Evolutionary conservation across 1,139 yeast genomes (phyloP).

Genomic region (Hemisphaericaspora xylanilytica): DNA sequence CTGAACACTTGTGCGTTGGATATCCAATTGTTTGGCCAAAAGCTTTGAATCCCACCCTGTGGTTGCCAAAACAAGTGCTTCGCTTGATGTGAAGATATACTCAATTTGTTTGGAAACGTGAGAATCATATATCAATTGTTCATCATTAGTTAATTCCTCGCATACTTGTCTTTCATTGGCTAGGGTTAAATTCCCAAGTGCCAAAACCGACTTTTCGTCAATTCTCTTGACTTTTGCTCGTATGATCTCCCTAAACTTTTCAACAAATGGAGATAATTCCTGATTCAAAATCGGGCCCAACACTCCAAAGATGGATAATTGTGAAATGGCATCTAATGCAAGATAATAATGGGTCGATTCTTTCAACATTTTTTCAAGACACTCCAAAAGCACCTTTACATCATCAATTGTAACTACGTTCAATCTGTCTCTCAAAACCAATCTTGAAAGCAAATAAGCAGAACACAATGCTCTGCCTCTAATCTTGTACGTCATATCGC

Average conservation of each 20-base stretch:
- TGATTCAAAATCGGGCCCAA: slow-evolving; percentile 33
- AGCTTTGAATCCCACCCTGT: slow-evolving; percentile 75
- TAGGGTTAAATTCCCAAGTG: slow-evolving; percentile 56
- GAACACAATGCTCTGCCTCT: slow-evolving; percentile 34
- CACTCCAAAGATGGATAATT: slow-evolving; percentile 61
- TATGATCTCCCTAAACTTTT: slow-evolving; percentile 29
- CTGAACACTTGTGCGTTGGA: slow-evolving; percentile 30
- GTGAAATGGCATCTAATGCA: slow-evolving; percentile 49
- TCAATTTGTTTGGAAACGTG: slow-evolving; percentile 72
- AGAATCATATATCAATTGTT: slow-evolving; percentile 48
- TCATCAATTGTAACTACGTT: slow-evolving; percentile 16
- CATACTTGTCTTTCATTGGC: slow-evolving; percentile 1
- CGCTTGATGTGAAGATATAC: slow-evolving; percentile 76
- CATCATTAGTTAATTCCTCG: slow-evolving; percentile 14
- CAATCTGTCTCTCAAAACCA: slow-evolving; percentile 39
- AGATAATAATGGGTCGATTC: slow-evolving; percentile 24
- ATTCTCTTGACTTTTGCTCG: slow-evolving; percentile 49
- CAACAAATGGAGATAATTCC: slow-evolving; percentile 16
- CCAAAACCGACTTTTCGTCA: slow-evolving; percentile 59
- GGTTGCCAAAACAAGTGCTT: slow-evolving; percentile 69
- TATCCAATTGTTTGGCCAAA: slow-evolving; percentile 51
- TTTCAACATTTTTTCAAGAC: slow-evolving; percentile 18
- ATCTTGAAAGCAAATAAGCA: slow-evolving; percentile 53
- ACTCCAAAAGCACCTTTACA: slow-evolving; percentile 4
- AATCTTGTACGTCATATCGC: slow-evolving; percentile 16